These are phyloP conservation scores for Sambucus nigra DNA, from an alignment of 129 eudicot genomes.

Conservation along the genomic window DNA sequence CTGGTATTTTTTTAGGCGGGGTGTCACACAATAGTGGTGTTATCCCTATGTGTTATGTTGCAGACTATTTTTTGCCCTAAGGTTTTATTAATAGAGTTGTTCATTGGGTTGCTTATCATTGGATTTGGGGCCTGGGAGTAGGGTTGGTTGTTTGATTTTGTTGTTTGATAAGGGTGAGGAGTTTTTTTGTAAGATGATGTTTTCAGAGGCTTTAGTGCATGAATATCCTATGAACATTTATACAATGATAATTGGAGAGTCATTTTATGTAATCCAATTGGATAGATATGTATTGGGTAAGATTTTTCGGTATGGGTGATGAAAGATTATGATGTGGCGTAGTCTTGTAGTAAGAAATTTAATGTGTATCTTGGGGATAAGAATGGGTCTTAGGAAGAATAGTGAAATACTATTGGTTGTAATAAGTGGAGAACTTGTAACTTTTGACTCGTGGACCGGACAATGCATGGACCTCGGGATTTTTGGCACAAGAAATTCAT, in stretches of 20 bases:
- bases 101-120: constrained; percentile 28
- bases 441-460: background rate
- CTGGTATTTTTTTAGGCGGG: no score
- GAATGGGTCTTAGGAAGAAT: constrained; percentile 13
- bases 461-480: constrained; percentile 4
- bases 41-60: background rate
- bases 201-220: constrained; percentile 8
- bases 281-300: background rate
- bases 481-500: constrained; percentile 6
- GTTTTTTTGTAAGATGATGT: constrained; percentile 16
- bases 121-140: constrained; percentile 10
- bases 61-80: constrained; percentile 7
- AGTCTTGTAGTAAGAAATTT: constrained; percentile 23
- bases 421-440: constrained; percentile 14
- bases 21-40: no score
- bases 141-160: constrained; percentile 16
- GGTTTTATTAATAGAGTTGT: constrained; percentile 16
- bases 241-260: constrained; percentile 3
- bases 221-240: background rate
- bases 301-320: constrained; percentile 26
- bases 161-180: constrained; percentile 28
- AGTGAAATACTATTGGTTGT: constrained; percentile 10
- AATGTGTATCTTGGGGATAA: constrained; percentile 8
- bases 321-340: constrained; percentile 30
- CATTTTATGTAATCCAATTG: constrained; percentile 9